phyloP scores from a whole-genome alignment of 1,284 basidiomycete species.

The Phylloporus gajari region DNA sequence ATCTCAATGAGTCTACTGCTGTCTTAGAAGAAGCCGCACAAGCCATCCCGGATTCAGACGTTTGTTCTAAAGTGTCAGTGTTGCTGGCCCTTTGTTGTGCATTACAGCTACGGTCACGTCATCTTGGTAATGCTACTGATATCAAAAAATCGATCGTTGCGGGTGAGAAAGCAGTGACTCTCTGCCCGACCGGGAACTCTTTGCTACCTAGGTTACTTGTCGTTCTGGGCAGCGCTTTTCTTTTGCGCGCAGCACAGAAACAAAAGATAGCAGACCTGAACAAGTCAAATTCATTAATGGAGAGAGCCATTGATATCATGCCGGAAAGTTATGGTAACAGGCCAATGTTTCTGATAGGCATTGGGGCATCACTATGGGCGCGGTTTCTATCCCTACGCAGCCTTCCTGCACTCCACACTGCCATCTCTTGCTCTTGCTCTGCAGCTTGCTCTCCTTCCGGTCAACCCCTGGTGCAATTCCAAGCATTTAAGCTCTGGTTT shows the following conservation, averaged over 20 bases:
- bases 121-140: neutral
- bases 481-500: neutral
- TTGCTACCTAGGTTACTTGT: neutral
- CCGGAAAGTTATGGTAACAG: neutral
- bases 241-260: neutral
- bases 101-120: neutral
- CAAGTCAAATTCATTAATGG: neutral
- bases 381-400: neutral
- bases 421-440: neutral
- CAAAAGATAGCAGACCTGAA: neutral
- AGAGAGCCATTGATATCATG: neutral
- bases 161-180: neutral
- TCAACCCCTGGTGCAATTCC: neutral
- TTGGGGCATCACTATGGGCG: too few species aligned
- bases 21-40: neutral
- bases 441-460: neutral
- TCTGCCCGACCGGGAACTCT: neutral
- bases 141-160: neutral
- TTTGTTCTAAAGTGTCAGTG: too few species aligned
- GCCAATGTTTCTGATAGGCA: neutral
- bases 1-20: neutral
- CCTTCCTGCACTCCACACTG: neutral
- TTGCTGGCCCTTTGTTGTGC: too few species aligned
- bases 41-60: too few species aligned
- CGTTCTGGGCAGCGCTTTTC: neutral